A percentile compares a stretch with the other conserved stretches of the same genome.
Conservation (phyloP, 148 eudicot genomes). For the Vaccinium darrowii region DNA sequence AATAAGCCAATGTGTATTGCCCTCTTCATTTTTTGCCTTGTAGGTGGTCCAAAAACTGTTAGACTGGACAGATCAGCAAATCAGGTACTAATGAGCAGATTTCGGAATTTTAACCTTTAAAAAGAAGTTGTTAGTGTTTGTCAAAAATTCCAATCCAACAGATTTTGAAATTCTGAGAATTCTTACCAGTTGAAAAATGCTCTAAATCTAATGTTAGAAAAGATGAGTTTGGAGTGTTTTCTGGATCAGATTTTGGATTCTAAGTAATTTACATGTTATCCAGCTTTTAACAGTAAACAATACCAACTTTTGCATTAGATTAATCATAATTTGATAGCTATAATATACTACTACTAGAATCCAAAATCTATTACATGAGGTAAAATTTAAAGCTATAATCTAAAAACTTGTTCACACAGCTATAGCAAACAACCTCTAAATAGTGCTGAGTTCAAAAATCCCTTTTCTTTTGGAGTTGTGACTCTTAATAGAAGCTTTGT, state of each 20-base stretch:
- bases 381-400: background rate
- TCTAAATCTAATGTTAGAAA: background rate
- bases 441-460: background rate
- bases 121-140: background rate
- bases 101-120: background rate
- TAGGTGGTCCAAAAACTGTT: conserved; percentile 70
- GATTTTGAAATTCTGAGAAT: background rate
- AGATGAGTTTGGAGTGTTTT: background rate
- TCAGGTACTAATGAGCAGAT: conserved; percentile 34
- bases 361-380: background rate
- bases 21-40: background rate
- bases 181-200: background rate
- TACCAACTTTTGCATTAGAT: background rate
- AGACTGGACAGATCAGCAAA: conserved; percentile 60
- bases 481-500: background rate
- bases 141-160: background rate
- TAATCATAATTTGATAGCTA: background rate
- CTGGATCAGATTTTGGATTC: background rate
- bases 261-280: background rate
- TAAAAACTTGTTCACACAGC: background rate
- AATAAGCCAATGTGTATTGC: background rate
- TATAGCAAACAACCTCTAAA: background rate
- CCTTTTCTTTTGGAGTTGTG: background rate
- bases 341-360: background rate
- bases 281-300: background rate